Percentiles rank a stretch among this genome's conserved stretches.
Evolutionary conservation across 495 filamentous ascomycete genomes (phyloP).

Genomic region (Neurospora sp.): DNA sequence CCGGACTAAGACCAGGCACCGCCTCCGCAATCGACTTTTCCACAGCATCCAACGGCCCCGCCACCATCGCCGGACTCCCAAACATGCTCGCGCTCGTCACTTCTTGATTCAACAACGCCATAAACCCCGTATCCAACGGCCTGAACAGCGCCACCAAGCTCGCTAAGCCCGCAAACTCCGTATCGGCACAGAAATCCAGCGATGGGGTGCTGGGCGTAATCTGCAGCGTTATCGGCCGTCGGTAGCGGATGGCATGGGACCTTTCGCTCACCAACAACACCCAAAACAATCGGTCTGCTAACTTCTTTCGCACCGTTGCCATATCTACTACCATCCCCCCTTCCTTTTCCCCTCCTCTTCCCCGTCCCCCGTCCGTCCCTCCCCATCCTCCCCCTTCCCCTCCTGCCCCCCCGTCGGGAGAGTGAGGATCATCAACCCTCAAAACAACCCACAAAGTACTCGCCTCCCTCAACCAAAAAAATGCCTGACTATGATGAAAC

Average conservation of each 20-base stretch:
- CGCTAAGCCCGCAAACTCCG: constrained; percentile 47
- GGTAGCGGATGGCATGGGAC: constrained; percentile 63
- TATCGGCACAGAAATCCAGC: constrained; percentile 25
- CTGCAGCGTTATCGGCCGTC: constrained; percentile 54
- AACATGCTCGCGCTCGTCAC: constrained; percentile 12
- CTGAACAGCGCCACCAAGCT: constrained; percentile 55
- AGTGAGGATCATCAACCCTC: constrained; percentile 13
- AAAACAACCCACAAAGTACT: constrained; percentile 43
- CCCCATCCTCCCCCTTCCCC: constrained; percentile 15
- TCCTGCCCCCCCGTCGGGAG: background rate
- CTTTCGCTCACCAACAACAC: constrained; percentile 53
- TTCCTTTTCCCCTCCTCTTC: constrained; percentile 27
- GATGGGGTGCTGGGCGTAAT: constrained; percentile 25
- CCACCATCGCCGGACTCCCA: constrained; percentile 31
- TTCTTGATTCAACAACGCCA: constrained; percentile 55
- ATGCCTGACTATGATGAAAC: constrained; percentile 50
- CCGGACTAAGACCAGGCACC: background rate
- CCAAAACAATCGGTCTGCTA: constrained; percentile 45
- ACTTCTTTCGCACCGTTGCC: background rate
- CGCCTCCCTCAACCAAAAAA: constrained; percentile 52
- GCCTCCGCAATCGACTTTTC: constrained; percentile 50
- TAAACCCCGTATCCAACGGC: constrained; percentile 55
- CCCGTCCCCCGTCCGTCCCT: too few relatives aligned
- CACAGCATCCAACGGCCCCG: constrained; percentile 23
- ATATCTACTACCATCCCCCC: constrained; percentile 10